Conservation (phyloP, 768 basidiomycete species). For the Coprinellus micaceus region DNA sequence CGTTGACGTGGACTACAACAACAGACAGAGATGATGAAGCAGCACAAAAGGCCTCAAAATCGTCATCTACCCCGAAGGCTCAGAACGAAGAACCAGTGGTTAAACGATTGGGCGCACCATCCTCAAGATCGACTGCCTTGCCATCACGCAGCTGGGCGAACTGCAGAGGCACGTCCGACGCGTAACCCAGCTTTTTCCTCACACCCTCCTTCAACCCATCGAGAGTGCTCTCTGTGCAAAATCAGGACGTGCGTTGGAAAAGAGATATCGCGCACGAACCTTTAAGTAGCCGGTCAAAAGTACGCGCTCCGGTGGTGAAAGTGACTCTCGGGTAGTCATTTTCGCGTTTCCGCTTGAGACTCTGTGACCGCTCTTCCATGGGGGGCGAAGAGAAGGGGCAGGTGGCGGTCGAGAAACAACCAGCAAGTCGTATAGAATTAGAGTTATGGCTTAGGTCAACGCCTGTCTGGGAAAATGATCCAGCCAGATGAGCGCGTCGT, state of each 20-base stretch:
- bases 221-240: constrained; percentile 53
- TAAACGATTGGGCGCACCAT: constrained; percentile 44
- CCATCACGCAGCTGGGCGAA: constrained; percentile 54
- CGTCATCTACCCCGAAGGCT: constrained; percentile 52
- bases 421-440: background rate
- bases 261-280: constrained; percentile 25
- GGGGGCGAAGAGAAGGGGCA: constrained; percentile 2
- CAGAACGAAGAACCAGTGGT: background rate
- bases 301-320: constrained; percentile 38
- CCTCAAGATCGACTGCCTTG: constrained; percentile 64
- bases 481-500: constrained; percentile 16
- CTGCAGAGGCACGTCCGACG: constrained; percentile 28
- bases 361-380: constrained; percentile 30
- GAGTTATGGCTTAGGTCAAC: background rate
- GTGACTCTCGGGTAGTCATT: constrained; percentile 38
- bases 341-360: constrained; percentile 42
- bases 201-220: constrained; percentile 55
- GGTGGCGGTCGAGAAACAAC: constrained; percentile 9
- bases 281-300: constrained; percentile 54
- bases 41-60: constrained; percentile 69
- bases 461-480: constrained; percentile 6
- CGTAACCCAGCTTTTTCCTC: constrained; percentile 57
- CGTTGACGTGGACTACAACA: constrained; percentile 5
- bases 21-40: constrained; percentile 33
- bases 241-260: background rate